Base-by-base conservation (phyloP, 2,329 filamentous ascomycete species). In the Arthrobotrys conoides region DNA sequence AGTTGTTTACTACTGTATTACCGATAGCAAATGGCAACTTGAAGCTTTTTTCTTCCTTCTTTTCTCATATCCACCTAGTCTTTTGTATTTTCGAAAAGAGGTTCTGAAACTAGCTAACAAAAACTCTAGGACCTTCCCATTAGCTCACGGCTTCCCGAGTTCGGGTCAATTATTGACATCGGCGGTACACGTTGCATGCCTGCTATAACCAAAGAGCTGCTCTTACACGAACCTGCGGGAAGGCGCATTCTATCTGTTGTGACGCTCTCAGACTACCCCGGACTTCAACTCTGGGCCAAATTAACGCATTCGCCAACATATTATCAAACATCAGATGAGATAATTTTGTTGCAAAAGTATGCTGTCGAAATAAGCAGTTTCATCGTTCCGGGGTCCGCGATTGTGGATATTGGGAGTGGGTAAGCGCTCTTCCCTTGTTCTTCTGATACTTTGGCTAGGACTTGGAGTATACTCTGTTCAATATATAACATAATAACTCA, bases 131-230 rank as follows among this genome's bases (percentile, higher is more conserved):
- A 44, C 5, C 16, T 30, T 44, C 27, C 57, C 1, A 63, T 10
- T 14, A 18, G 18, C 5, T 4, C 16, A 16, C 27, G 20, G 10
- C 14, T 44, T 46, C 57, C 36, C 1, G 57, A 41, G 8, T 24
- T 44, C 10, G 57, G 57, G 12, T 27, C 33, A 44, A 24, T 63
- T 14, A 30, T 63, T 16, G 41, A 63, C 9, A 63, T 63, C n/a
- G 57, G 57, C 3, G 57, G 57, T 2, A 63, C 57, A 14, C 33
- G 57, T 5, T 63, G 33, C 57, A 63, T 63, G 41, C 33, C 57
- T 44, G 36, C 10, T 3, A 63, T 63, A 44, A 63, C 57, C 6
- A 14, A 46, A 16, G 57, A 63, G 20, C 12, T 63, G 12, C 57
- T 63, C 3, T 18, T 41, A 4, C 57, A 46, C 20, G 36, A 44